These are phyloP conservation scores for Pestalotiopsis sp. DNA, from an alignment of 2,329 filamentous ascomycete species.

Conservation along the genomic window DNA sequence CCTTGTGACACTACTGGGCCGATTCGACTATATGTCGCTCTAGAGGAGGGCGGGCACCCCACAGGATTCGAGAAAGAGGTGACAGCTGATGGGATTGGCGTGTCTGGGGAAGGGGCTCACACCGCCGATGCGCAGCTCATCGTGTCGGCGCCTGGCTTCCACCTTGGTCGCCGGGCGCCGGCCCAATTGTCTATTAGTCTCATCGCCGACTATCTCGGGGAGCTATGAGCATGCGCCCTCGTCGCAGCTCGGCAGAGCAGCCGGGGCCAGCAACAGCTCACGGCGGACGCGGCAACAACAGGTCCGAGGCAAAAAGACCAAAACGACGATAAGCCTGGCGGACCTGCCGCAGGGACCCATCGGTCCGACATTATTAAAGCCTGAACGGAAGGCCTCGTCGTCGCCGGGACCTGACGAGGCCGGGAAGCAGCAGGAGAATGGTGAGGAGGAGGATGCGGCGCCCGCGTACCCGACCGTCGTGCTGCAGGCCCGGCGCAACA, in stretches of 20 bases:
- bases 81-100: neutral
- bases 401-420: neutral
- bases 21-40: too few species aligned
- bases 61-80: neutral
- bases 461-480: conserved; percentile 83
- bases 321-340: conserved; percentile 47
- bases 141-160: conserved; percentile 10
- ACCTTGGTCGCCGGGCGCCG: neutral
- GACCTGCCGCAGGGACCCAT: conserved; percentile 63
- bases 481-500: conserved; percentile 84
- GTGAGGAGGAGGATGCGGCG: conserved; percentile 37
- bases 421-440: conserved; percentile 41
- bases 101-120: neutral
- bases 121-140: conserved; percentile 4
- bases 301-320: conserved; percentile 11
- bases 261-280: neutral
- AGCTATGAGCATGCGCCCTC: neutral
- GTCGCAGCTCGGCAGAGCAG: too few species aligned
- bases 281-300: neutral
- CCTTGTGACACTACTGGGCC: too few species aligned
- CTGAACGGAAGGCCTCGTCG: conserved; percentile 31
- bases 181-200: neutral
- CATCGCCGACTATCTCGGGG: neutral
- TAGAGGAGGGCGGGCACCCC: too few species aligned
- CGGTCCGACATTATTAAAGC: conserved; percentile 33